Conservation (phyloP, 2,329 filamentous ascomycete species). For the Colletotrichum tofieldiae region DNA sequence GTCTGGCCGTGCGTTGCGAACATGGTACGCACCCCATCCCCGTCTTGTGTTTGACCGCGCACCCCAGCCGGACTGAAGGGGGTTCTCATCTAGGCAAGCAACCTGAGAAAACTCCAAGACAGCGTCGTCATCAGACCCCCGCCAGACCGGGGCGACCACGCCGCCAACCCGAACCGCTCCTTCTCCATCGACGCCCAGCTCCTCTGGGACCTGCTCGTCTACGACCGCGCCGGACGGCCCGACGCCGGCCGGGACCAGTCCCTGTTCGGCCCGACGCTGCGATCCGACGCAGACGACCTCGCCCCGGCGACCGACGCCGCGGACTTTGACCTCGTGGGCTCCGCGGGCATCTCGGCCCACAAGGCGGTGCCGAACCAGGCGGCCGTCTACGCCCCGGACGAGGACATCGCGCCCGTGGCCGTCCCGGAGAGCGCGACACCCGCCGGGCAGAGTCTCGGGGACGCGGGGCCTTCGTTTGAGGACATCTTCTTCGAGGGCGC, state of each 20-base stretch:
- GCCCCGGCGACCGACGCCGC: constrained; percentile 44
- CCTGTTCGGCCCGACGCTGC: constrained; percentile 45
- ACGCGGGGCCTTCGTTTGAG: constrained; percentile 38
- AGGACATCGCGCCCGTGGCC: constrained; percentile 33
- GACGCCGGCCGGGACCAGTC: constrained; percentile 46
- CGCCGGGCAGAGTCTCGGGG: neutral
- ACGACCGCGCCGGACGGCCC: constrained; percentile 51
- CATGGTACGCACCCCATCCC: constrained; percentile 45
- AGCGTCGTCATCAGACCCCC: constrained; percentile 48
- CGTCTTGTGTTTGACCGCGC: no score
- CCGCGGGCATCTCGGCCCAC: constrained; percentile 56
- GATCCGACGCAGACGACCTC: constrained; percentile 13
- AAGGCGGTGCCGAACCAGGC: constrained; percentile 54
- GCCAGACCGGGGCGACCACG: neutral
- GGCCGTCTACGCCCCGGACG: constrained; percentile 54
- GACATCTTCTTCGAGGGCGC: constrained; percentile 46
- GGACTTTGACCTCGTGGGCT: constrained; percentile 56
- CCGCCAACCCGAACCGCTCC: constrained; percentile 28
- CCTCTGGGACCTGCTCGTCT: constrained; percentile 56
- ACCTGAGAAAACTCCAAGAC: constrained; percentile 51
- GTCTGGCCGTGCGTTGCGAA: constrained; percentile 47
- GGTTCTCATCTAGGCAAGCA: constrained; percentile 43
- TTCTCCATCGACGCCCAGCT: constrained; percentile 54
- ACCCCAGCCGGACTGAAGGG: no score
- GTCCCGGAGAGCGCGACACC: constrained; percentile 5